These are phyloP conservation scores for Fraxinus cuspidata DNA, from an alignment of 257 asterid species.

Conservation along the genomic window DNA sequence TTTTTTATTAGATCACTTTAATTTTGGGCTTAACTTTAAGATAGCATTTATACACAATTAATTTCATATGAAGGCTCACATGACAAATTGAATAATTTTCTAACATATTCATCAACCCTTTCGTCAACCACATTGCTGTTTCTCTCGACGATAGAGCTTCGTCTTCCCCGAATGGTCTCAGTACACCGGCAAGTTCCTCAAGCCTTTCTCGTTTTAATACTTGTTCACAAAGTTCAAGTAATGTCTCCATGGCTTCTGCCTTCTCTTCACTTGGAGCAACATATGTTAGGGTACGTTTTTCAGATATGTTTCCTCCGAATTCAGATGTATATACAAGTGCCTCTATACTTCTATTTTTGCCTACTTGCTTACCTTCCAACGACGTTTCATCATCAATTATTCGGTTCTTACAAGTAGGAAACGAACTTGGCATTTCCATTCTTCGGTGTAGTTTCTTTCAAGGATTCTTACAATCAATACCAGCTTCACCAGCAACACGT, in stretches of 20 bases:
- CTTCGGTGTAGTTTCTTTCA: not conserved
- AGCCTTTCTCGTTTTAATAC: constrained; percentile 68
- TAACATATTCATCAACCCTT: constrained; percentile 75
- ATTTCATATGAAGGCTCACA: no score
- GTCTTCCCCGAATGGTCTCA: constrained; percentile 75
- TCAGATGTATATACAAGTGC: not conserved
- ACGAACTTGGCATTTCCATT: no score
- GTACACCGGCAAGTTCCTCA: constrained; percentile 78
- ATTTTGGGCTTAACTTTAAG: no score
- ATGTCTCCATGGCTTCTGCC: constrained; percentile 80
- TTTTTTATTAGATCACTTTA: no score
- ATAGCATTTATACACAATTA: no score
- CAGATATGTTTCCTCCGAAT: not conserved
- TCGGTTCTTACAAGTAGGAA: no score
- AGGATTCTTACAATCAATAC: not conserved
- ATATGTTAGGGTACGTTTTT: not conserved
- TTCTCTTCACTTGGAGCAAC: constrained; percentile 38
- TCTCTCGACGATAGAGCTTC: constrained; percentile 83
- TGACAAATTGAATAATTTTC: no score
- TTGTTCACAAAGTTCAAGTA: constrained; percentile 82
- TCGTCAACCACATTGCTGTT: constrained; percentile 87
- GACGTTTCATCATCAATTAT: no score
- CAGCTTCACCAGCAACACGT: constrained; percentile 9
- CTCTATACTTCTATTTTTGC: not conserved
- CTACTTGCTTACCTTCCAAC: no score